Evolutionary conservation across 1,284 basidiomycete genomes (phyloP).

Genomic region (Golubevia pallescens): DNA sequence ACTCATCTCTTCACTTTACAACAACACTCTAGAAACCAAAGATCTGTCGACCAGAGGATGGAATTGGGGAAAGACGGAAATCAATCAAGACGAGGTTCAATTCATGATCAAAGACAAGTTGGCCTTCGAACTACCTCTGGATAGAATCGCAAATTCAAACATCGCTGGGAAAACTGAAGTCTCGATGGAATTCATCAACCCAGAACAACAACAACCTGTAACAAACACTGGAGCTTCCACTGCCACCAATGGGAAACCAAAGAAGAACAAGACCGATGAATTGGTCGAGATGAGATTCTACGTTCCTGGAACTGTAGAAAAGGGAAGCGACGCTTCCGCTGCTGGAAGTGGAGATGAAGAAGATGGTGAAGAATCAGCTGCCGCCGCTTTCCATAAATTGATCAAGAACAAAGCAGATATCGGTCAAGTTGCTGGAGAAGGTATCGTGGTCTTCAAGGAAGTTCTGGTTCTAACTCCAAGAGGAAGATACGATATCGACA

Average conservation of each 20-base stretch:
- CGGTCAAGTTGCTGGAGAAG: conserved; percentile 87
- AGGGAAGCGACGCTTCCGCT: conserved; percentile 52
- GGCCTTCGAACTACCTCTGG: conserved; percentile 88
- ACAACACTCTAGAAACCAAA: conserved; percentile 80
- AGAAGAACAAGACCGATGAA: conserved; percentile 68
- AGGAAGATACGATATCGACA: conserved; percentile 96
- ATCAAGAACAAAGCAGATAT: conserved; percentile 98
- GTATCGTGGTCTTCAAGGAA: conserved; percentile 94
- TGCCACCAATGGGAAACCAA: conserved; percentile 33
- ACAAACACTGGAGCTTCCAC: conserved; percentile 49
- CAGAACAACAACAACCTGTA: conserved; percentile 59
- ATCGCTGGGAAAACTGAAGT: conserved; percentile 97
- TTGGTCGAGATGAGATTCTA: conserved; percentile 96
- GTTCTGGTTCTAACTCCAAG: conserved; percentile 92
- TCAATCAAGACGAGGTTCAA: conserved; percentile 78
- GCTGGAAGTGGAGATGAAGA: conserved; percentile 64
- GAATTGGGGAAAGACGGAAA: conserved; percentile 85
- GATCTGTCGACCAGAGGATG: conserved; percentile 92
- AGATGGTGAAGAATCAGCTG: conserved; percentile 75
- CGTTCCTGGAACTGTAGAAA: conserved; percentile 78
- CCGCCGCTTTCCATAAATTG: conserved; percentile 93
- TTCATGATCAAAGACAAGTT: conserved; percentile 90
- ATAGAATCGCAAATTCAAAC: conserved; percentile 91
- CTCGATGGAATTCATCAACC: conserved; percentile 85
- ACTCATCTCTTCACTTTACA: conserved; percentile 72